These are phyloP conservation scores for Fallopia convolvulus DNA, from an alignment of 148 eudicot genomes.

Conservation along the genomic window DNA sequence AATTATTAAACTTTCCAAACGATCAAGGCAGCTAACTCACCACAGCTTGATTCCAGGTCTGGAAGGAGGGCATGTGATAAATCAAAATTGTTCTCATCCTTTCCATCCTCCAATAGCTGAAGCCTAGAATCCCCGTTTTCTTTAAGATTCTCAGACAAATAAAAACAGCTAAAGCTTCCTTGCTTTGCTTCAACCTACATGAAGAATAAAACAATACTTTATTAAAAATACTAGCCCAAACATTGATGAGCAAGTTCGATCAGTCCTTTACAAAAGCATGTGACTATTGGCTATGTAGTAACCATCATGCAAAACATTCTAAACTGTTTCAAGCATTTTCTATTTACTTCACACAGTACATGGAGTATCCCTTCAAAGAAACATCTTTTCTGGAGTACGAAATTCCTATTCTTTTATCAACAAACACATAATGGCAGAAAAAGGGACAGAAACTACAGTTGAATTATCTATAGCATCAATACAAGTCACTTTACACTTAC, in stretches of 20 bases:
- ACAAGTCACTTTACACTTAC: constrained; percentile 38
- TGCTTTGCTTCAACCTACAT: constrained; percentile 73
- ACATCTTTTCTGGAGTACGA: background rate
- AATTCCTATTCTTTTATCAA: constrained; percentile 10
- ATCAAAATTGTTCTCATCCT: constrained; percentile 27
- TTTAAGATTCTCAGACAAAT: constrained; percentile 73
- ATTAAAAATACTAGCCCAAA: background rate
- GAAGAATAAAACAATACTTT: background rate
- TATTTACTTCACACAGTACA: background rate
- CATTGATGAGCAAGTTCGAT: background rate
- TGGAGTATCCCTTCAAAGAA: background rate
- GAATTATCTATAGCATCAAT: background rate
- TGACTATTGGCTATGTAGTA: background rate
- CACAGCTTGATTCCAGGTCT: constrained; percentile 30
- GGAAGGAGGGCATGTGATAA: constrained; percentile 58
- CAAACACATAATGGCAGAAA: background rate
- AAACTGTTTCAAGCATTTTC: background rate
- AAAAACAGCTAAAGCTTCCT: constrained; percentile 52
- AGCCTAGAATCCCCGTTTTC: constrained; percentile 54
- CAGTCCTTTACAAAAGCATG: background rate
- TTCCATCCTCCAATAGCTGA: constrained; percentile 43
- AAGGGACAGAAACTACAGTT: background rate
- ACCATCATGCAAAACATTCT: background rate
- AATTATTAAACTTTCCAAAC: background rate
- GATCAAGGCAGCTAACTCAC: constrained; percentile 32